Evolutionary conservation across 2,329 filamentous ascomycete genomes (phyloP), one percentile per base, ranked within the genome.

Genomic region (Talaromyces rugulosus): DNA sequence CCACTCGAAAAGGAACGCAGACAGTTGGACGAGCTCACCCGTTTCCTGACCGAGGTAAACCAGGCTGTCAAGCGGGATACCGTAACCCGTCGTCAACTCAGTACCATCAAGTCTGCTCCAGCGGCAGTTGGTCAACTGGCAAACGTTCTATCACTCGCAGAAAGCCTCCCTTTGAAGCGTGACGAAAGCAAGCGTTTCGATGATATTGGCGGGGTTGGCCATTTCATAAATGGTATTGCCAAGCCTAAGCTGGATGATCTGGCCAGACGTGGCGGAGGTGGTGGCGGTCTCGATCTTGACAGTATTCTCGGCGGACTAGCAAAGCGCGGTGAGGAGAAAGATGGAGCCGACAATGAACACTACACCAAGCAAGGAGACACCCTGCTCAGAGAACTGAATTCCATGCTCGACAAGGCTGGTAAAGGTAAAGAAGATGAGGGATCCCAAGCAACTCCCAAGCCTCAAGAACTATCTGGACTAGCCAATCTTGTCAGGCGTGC

Each of bases 101-200:
- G 60, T 6, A 23, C 58, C 28, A 16, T 62, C 8, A 62, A 62
- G 31, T 58, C 55, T 31, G 50, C 54, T 5, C 60, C 60, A 16
- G 60, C 58, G 42, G 56, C 60, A 16, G 3, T 47, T 28, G 27
- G 40, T 7, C 56, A 62, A 27, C 28, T 53, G 36, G 50, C 12
- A 16, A 33, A 54, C 11, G 36, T 62, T 4, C 31, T 31, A 16
- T 30, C 47, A 16, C 23, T 54, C 16, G 56, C 52, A 1, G n/a
- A 52, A 33, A 33, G 30, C 30, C 56, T 62, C 2, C 60, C 60
- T 53, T 23, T 59, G 5, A 62, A 56, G n/a, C 60, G 60, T 42
- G 47, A 42, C 33, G 53, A 34, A n/a, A 28, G 5, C 9, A 8
- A 12, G 11, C n/a, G 23, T 27, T 27, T 47, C 18, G n/a, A 47